These are phyloP conservation scores for Shiraia bambusicola DNA, from an alignment of 2,329 filamentous ascomycete species.

Conservation along the genomic window DNA sequence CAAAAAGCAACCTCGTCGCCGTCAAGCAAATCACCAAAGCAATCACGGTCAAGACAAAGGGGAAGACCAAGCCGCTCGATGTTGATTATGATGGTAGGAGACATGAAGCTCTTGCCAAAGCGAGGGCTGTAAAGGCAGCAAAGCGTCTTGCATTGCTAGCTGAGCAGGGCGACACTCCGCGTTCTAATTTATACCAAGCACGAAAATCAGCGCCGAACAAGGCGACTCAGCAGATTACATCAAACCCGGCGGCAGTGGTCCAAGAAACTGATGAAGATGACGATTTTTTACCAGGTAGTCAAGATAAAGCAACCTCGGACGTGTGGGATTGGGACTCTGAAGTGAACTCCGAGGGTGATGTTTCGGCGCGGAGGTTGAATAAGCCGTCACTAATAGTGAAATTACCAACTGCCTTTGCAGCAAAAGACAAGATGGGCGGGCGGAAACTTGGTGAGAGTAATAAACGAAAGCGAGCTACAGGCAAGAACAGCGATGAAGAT, in stretches of 20 bases:
- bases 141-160: conserved; percentile 12
- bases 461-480: conserved; percentile 21
- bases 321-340: not conserved
- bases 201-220: conserved; percentile 8
- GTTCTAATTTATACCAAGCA: conserved; percentile 6
- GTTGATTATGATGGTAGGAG: not conserved
- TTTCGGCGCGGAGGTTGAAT: not conserved
- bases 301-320: not conserved
- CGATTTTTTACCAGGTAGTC: conserved; percentile 5
- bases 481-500: conserved; percentile 16
- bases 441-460: conserved; percentile 7
- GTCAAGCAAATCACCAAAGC: conserved; percentile 11
- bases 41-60: conserved; percentile 7
- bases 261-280: conserved; percentile 16
- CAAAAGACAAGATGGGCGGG: conserved; percentile 9
- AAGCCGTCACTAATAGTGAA: conserved; percentile 1
- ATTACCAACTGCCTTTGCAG: conserved; percentile 5
- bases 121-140: conserved; percentile 16
- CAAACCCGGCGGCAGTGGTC: conserved; percentile 1
- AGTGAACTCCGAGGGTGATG: not conserved
- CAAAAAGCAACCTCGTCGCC: conserved; percentile 13
- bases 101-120: conserved; percentile 9
- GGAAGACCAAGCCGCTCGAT: not conserved
- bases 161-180: not conserved
- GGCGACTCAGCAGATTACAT: not conserved